Conservation (phyloP, 768 basidiomycete genomes). For the Trametes cubensis region DNA sequence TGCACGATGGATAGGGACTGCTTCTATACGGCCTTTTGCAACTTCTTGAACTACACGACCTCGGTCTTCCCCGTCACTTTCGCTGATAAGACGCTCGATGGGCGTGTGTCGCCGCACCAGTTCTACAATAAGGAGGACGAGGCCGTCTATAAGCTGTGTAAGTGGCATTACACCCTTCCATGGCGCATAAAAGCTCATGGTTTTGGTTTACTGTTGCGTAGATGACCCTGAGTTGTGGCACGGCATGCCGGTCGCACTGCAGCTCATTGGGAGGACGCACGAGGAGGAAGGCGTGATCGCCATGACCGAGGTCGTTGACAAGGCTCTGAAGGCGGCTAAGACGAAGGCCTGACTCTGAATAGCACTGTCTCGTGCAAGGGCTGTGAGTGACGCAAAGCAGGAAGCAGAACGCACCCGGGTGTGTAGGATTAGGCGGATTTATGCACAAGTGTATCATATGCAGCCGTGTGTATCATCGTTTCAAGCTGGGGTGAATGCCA, state of each 20-base stretch:
- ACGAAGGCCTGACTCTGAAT: background rate
- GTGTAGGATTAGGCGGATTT: too few species aligned
- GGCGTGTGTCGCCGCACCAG: slow-evolving; percentile 36
- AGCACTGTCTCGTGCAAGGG: too few species aligned
- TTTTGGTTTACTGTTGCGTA: slow-evolving; percentile 18
- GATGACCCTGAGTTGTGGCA: slow-evolving; percentile 49
- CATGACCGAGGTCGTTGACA: slow-evolving; percentile 49
- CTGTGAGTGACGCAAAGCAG: too few species aligned
- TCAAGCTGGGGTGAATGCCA: background rate
- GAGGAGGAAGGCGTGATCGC: slow-evolving; percentile 58
- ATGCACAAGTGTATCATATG: too few species aligned
- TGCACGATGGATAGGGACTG: slow-evolving; percentile 34
- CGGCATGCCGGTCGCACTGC: slow-evolving; percentile 50
- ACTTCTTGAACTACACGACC: slow-evolving; percentile 49
- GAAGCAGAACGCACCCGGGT: too few species aligned
- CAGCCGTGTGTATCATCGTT: background rate
- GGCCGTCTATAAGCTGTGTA: slow-evolving; percentile 48
- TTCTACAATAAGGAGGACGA: slow-evolving; percentile 49
- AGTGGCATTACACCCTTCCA: slow-evolving; percentile 23
- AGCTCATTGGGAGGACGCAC: slow-evolving; percentile 48
- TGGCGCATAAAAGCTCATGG: too few species aligned
- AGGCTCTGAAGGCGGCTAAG: slow-evolving; percentile 35
- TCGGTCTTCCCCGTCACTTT: slow-evolving; percentile 51
- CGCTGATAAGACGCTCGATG: slow-evolving; percentile 48
- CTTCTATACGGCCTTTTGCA: slow-evolving; percentile 51